Conservation (phyloP, 2,329 filamentous ascomycete species). For the Penicillium brasilianum region DNA sequence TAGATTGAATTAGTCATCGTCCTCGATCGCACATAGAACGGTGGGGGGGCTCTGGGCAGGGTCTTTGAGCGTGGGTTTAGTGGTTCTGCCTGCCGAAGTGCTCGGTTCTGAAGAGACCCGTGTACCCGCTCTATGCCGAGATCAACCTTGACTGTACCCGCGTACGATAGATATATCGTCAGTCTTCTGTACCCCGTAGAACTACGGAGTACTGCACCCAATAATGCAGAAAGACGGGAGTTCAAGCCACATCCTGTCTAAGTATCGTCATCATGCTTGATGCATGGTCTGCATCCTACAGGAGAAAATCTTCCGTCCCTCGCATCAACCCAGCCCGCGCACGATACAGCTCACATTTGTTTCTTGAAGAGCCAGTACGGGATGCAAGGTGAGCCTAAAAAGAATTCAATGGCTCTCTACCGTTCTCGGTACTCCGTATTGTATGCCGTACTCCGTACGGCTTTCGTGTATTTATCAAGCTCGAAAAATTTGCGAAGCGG, state of each 20-base stretch:
- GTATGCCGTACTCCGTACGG: not conserved
- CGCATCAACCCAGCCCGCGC: constrained; percentile 8
- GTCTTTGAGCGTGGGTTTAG: not conserved
- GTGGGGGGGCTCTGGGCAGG: constrained; percentile 9
- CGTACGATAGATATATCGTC: too few species aligned
- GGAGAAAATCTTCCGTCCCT: constrained; percentile 9
- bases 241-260: not conserved
- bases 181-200: not conserved
- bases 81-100: not conserved
- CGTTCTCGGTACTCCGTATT: not conserved
- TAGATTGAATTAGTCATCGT: too few species aligned
- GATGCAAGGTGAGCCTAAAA: constrained; percentile 1
- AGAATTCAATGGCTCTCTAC: not conserved
- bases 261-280: not conserved
- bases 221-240: not conserved
- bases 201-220: too few species aligned
- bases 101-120: not conserved
- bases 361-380: constrained; percentile 3
- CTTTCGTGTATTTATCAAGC: not conserved
- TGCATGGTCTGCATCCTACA: not conserved
- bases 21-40: not conserved
- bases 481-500: constrained; percentile 14
- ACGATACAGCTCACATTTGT: constrained; percentile 19
- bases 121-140: not conserved
- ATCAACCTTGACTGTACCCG: not conserved